Conservation (phyloP, 2,329 filamentous ascomycete genomes). For the Balansia obtecta region DNA sequence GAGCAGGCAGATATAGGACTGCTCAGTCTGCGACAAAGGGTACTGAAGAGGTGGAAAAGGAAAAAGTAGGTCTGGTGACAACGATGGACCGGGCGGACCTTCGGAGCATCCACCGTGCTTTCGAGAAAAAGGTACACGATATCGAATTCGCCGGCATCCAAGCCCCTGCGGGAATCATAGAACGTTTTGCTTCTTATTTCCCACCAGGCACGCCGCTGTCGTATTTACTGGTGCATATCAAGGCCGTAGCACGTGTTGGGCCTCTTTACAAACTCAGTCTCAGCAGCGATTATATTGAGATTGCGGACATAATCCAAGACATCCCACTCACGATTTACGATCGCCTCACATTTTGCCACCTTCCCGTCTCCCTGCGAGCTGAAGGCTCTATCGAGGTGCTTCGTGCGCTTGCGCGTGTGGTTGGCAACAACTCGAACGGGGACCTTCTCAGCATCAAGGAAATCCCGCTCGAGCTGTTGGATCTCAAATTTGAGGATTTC, state of each 20-base stretch:
- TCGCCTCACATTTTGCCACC: conserved; percentile 60
- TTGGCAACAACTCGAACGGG: conserved; percentile 55
- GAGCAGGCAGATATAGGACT: conserved; percentile 75
- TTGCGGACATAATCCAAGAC: conserved; percentile 65
- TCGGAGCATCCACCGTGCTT: conserved; percentile 44
- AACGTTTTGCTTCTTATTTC: conserved; percentile 72
- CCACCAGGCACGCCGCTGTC: conserved; percentile 69
- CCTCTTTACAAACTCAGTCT: conserved; percentile 56
- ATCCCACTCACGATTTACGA: conserved; percentile 60
- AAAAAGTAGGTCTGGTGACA: conserved; percentile 63
- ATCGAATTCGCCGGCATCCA: conserved; percentile 61
- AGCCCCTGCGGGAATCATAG: conserved; percentile 57
- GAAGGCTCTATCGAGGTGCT: conserved; percentile 36
- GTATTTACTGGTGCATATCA: conserved; percentile 66
- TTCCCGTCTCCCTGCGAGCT: conserved; percentile 52
- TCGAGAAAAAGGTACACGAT: conserved; percentile 50
- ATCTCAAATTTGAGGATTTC: conserved; percentile 38
- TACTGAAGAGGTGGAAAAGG: conserved; percentile 10
- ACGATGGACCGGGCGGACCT: conserved; percentile 64
- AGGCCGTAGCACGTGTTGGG: conserved; percentile 53
- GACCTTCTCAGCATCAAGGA: conserved; percentile 58
- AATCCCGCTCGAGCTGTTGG: conserved; percentile 62
- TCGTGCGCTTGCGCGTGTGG: conserved; percentile 51
- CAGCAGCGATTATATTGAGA: conserved; percentile 42
- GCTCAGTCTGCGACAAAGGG: conserved; percentile 25